Base-by-base conservation (phyloP, 2,329 filamentous ascomycete species). In the Emergomyces orientalis region DNA sequence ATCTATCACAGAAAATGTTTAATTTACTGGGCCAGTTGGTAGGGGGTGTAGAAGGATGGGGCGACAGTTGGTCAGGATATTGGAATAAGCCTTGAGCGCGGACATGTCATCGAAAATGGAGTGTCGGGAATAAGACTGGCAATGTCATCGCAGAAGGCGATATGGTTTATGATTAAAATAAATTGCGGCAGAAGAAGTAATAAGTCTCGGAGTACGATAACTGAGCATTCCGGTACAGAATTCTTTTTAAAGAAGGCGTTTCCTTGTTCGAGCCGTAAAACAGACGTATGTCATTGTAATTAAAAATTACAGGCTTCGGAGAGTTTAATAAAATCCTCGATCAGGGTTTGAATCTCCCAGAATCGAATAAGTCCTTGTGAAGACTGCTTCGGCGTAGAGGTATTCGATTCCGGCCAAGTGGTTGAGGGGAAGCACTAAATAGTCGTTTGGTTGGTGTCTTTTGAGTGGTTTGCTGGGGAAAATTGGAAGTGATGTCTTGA, bases 401-500 rank as follows among this genome's bases (percentile, higher is more conserved):
- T 41, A 66, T 65, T 27, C 51, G 61, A 41, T 62, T 61, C 54
- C 56, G 62, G 41, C 60, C 49, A 43, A 47, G 43, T 56, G 54
- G 45, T 2, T 65, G 39, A 11, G 59, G 59, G 52, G 60, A 60
- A 17, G 54, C 27, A 30, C 41, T 64, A 22, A 39, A 63, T 47
- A 60, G 43, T 34, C 58, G 37, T 27, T 47, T 59, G 3, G 9
- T 54, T 13, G 52, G 37, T 3, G 14, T 56, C 19, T 45, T 47
- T 32, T 56, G 56, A 47, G 59, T 60, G 9, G 45, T 68, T 68
- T 59, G 57, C 27, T 68, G 68, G 2, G 73, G 67, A 69, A 72
- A 75, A 58, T 66, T 17, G 59, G 27, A 51, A 32, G 22, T 32
- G 13, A 14, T 14, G 41, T 19, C 32, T 56, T 57, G 51, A 32